phyloP scores from a whole-genome alignment of 1,284 basidiomycete genomes.

The Phaffia rhodozyma region DNA sequence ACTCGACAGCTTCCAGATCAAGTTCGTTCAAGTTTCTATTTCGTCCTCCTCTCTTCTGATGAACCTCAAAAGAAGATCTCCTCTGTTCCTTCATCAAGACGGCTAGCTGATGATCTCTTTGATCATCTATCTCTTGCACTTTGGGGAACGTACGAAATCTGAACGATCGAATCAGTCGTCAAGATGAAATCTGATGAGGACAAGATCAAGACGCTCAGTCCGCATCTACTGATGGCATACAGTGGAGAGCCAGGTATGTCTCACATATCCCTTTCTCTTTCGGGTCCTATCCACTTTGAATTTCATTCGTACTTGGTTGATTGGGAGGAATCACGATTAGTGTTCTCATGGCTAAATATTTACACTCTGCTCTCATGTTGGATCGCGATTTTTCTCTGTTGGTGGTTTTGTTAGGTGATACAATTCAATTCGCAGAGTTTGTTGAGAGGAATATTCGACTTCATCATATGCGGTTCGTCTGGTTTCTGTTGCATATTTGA shows the following conservation, averaged over 20 bases:
- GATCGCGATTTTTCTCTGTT: neutral
- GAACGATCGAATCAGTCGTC: slow-evolving; percentile 60
- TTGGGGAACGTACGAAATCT: neutral
- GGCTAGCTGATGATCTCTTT: neutral
- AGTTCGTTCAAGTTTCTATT: slow-evolving; percentile 36
- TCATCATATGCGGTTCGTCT: slow-evolving; percentile 77
- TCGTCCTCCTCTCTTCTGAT: neutral
- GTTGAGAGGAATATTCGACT: slow-evolving; percentile 90
- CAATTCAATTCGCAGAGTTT: slow-evolving; percentile 91
- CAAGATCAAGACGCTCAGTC: slow-evolving; percentile 85
- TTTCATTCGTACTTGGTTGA: too few relatives aligned
- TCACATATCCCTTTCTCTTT: neutral
- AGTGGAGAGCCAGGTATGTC: slow-evolving; percentile 80
- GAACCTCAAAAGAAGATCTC: neutral
- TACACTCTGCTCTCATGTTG: too few relatives aligned
- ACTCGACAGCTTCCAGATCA: slow-evolving; percentile 74
- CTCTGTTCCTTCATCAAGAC: neutral
- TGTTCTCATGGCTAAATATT: too few relatives aligned
- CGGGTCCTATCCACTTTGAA: neutral
- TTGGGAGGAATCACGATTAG: too few relatives aligned
- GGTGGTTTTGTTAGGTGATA: slow-evolving; percentile 55
- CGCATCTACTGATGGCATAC: slow-evolving; percentile 89
- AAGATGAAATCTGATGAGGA: slow-evolving; percentile 97
- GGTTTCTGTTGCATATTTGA: neutral
- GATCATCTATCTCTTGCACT: neutral